Percentiles rank a stretch among this genome's conserved stretches.
These are phyloP conservation scores for Periconia macrospinosa DNA, from an alignment of 2,329 filamentous ascomycete genomes.

Conservation along the genomic window DNA sequence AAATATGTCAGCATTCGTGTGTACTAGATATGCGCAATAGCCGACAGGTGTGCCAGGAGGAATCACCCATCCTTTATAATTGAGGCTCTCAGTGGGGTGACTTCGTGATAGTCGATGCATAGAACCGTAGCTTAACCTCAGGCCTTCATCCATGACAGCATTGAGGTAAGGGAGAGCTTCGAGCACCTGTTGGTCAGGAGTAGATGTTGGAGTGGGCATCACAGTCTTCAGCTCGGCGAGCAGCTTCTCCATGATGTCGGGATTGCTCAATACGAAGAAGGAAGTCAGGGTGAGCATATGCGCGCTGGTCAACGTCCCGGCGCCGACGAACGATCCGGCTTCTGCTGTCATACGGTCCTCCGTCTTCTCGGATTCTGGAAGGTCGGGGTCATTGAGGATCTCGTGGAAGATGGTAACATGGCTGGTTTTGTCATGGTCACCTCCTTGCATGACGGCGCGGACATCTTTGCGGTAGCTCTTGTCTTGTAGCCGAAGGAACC, in stretches of 20 bases:
- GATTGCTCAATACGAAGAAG: slow-evolving; percentile 26
- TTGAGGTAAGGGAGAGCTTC: slow-evolving; percentile 19
- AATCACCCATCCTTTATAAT: slow-evolving; percentile 12
- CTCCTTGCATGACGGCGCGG: neutral
- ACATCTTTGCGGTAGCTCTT: neutral
- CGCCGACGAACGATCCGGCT: slow-evolving; percentile 8
- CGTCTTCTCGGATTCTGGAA: slow-evolving; percentile 15
- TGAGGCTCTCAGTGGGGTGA: slow-evolving; percentile 19
- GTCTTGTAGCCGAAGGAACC: neutral
- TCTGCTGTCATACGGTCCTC: slow-evolving; percentile 11
- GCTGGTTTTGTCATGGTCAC: neutral
- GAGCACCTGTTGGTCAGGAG: slow-evolving; percentile 9
- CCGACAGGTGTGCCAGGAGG: slow-evolving; percentile 26
- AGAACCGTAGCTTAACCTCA: slow-evolving; percentile 28
- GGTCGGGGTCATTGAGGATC: slow-evolving; percentile 21
- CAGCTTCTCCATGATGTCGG: slow-evolving; percentile 12
- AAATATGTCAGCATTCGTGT: slow-evolving; percentile 23
- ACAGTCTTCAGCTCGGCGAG: slow-evolving; percentile 17
- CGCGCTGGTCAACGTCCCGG: slow-evolving; percentile 13
- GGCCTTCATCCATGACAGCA: slow-evolving; percentile 25
- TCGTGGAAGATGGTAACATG: slow-evolving; percentile 33
- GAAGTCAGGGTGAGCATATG: slow-evolving; percentile 9
- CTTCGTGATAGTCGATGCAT: slow-evolving; percentile 20
- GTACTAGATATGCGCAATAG: slow-evolving; percentile 20
- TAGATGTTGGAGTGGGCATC: slow-evolving; percentile 5